Evolutionary conservation across 2,329 filamentous ascomycete species (phyloP).

Genomic region (Colletotrichum sp.): DNA sequence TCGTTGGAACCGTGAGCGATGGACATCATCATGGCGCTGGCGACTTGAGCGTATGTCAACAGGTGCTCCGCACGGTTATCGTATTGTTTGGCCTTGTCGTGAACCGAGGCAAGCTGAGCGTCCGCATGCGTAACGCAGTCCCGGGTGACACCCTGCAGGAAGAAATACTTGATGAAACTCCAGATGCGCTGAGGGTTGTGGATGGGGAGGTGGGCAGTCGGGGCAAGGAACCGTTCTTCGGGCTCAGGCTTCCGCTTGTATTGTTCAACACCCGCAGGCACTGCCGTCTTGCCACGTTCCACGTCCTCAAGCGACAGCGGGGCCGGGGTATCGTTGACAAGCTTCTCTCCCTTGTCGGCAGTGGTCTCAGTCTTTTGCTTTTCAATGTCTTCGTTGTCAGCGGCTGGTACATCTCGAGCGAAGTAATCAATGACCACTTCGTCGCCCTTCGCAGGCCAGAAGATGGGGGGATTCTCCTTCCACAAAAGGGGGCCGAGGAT

Average conservation of each 20-base stretch:
- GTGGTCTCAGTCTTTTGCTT: neutral
- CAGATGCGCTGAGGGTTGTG: conserved; percentile 23
- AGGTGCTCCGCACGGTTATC: conserved; percentile 52
- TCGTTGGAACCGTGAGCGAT: conserved; percentile 50
- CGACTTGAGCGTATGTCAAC: conserved; percentile 49
- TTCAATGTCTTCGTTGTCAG: neutral
- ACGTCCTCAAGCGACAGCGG: conserved; percentile 28
- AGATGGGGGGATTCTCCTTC: conserved; percentile 27
- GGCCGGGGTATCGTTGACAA: neutral
- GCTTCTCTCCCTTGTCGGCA: conserved; percentile 14
- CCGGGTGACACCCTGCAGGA: conserved; percentile 26
- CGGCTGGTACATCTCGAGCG: neutral
- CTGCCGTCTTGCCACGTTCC: conserved; percentile 35
- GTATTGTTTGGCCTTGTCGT: conserved; percentile 42
- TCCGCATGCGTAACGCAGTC: conserved; percentile 26
- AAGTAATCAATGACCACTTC: conserved; percentile 33
- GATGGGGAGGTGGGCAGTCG: conserved; percentile 20
- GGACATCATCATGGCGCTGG: conserved; percentile 44
- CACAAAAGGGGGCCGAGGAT: conserved; percentile 41
- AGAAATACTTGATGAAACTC: conserved; percentile 24
- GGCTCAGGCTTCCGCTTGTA: conserved; percentile 45
- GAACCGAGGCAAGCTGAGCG: conserved; percentile 29
- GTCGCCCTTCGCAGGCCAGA: conserved; percentile 28
- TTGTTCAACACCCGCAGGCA: conserved; percentile 29
- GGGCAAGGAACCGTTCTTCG: conserved; percentile 26